Base-by-base conservation (phyloP, 371 early-diverging fungal species). In the Mucor sp. region DNA sequence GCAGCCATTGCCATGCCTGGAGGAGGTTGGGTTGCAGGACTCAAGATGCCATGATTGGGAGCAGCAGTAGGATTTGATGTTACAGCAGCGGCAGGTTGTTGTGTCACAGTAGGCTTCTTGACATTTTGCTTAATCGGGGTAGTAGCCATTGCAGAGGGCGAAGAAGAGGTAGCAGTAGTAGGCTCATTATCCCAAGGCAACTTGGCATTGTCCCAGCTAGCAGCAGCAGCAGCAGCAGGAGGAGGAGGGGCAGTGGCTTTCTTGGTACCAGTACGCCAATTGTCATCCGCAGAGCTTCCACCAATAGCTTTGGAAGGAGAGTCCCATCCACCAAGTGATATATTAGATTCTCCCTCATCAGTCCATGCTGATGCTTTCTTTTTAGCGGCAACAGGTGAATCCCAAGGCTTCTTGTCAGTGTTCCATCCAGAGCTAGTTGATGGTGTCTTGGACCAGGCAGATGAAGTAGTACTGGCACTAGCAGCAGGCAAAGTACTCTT, bases 141-240 rank as follows among this genome's bases (percentile, higher is more conserved):
- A 62, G 50, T 12, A 48, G 62, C 19, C 30, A 11, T 50, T 30
- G 48, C 6, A 37, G 50, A 8, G 15, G 59, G n/a, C n/a, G n/a
- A n/a, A n/a, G n/a, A n/a, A 30, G 30, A 2, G 30, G 30, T 2
- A 0, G 50, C 48, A 21, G 14, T 28, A 27, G 44, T 5, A 30
- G 66, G 39, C 37, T 66, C 55, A 35, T 56, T 25, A 3, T 63
- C 48, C 69, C 69, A 68, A 55, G 69, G 64, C 12, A 63, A 9
- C 17, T 68, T 37, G 4, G 65, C 25, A 14, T 35, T 39, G n/a
- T 57, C 48, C 66, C 62, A 62, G n/a, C 62, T 35, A n/a, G 23
- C 23, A 19, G 63, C 7, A 17, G 17, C 0, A 19, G 33, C 17
- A 41, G 59, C 30, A 41, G 39, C 9, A 37, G 28, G 17, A 23